phyloP scores from a whole-genome alignment of 2,329 filamentous ascomycete species.

The Colletotrichum sp. region DNA sequence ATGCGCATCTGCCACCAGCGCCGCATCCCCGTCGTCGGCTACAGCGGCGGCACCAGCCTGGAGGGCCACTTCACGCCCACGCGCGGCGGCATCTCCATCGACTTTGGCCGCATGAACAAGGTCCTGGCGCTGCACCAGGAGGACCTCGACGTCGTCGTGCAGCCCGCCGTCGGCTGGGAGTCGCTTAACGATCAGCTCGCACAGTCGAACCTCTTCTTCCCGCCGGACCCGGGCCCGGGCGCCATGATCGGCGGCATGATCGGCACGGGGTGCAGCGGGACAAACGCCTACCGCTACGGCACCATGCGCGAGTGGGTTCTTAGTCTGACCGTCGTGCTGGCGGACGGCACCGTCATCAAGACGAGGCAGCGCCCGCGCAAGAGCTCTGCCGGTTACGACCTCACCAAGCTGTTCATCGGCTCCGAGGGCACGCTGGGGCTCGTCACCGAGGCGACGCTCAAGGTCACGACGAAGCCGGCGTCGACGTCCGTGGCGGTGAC shows the following conservation, averaged over 20 bases:
- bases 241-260: constrained; percentile 94
- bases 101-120: constrained; percentile 86
- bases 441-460: constrained; percentile 89
- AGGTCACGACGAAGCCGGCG: constrained; percentile 81
- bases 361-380: constrained; percentile 88
- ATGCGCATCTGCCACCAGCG: constrained; percentile 88
- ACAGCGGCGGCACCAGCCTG: constrained; percentile 86
- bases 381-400: constrained; percentile 89
- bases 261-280: constrained; percentile 76
- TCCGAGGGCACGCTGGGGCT: constrained; percentile 91
- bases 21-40: constrained; percentile 84
- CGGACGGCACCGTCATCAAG: constrained; percentile 89
- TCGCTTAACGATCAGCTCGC: constrained; percentile 78
- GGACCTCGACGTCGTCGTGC: constrained; percentile 78
- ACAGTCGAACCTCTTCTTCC: constrained; percentile 83
- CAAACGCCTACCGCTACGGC: constrained; percentile 90
- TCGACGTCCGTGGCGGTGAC: constrained; percentile 82
- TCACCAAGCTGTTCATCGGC: constrained; percentile 88
- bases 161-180: constrained; percentile 88
- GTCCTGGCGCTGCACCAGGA: constrained; percentile 79
- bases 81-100: constrained; percentile 81
- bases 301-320: constrained; percentile 97
- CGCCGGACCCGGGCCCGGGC: constrained; percentile 87
- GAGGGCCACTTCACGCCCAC: constrained; percentile 91
- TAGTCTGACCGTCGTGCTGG: constrained; percentile 84